phyloP scores from a whole-genome alignment of 345 rosid species.

The Streptanthus diversifolius region DNA sequence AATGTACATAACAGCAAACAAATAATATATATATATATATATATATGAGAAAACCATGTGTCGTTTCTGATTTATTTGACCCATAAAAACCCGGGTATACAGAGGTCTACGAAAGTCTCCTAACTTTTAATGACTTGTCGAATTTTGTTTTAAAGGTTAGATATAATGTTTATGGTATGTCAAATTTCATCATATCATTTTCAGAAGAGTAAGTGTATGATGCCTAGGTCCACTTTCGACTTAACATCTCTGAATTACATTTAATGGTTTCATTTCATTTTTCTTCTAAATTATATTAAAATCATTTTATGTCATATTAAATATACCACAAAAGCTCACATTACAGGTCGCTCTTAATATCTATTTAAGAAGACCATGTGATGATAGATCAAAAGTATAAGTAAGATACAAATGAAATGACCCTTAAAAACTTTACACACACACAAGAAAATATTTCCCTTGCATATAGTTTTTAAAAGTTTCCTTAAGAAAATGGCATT shows the following conservation, averaged over 20 bases:
- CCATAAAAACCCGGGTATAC: background rate
- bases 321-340: background rate
- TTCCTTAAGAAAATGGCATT: background rate
- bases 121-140: background rate
- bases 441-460: background rate
- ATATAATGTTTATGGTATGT: background rate
- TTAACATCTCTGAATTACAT: background rate
- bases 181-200: constrained; percentile 4
- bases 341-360: background rate
- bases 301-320: background rate
- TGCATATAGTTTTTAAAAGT: background rate
- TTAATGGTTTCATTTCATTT: background rate
- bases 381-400: background rate
- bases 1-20: no score
- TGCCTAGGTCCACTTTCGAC: background rate
- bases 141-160: background rate
- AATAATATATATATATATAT: no score
- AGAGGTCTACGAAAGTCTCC: background rate
- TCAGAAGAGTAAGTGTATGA: background rate
- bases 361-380: background rate
- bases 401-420: background rate
- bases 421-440: background rate
- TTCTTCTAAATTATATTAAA: background rate
- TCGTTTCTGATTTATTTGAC: background rate
- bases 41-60: no score